Evolutionary conservation across 192 early-diverging fungal genomes (phyloP), one percentile per base, ranked within the genome.

Genomic region (Diversispora epigaea): DNA sequence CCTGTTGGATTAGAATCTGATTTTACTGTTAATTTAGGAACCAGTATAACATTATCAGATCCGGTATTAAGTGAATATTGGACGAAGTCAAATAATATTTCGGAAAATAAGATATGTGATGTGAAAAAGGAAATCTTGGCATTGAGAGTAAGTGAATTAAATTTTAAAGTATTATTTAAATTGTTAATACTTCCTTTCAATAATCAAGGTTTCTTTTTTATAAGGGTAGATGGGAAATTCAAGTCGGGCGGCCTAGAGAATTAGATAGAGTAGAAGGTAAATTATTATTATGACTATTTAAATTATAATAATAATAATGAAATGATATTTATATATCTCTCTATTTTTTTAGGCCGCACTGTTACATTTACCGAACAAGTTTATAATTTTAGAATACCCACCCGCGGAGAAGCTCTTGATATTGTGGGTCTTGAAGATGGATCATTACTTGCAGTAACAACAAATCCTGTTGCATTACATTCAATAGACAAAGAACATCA

Each of bases 1-100:
- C 91, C 89, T 12, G 84, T 89, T 44, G 89, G 89, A 54, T 80
- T 91, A 63, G 85, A 92, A 52, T 90, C 89, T 4, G 84, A 89
- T 65, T 91, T 91, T 69, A 83, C 80, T 1, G 84, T 92, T 65
- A 81, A 87, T 22, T 78, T 92, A 6, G 88, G 86, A 25, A 79
- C 81, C 25, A 78, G 79, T 12, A 60, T 87, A 14, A 70, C 82
- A 19, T 78, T 91, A 15, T 82, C 84, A 32, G 77, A 84, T 22
- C 85, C 87, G 14, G 65, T 84, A 19, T 55, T 87, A 40, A 82
- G 89, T 7, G 86, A 91, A 73, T 67, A 73, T 40, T 92, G 91
- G 91, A 82, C 78, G 17, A 80, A 80, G 55, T 72, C 78, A 4
- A 44, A 60, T 15, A 32, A 32, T 32, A 32, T 32, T 32, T 19